Base-by-base conservation (phyloP, 148 eudicot species). In the Chenopodium album region DNA sequence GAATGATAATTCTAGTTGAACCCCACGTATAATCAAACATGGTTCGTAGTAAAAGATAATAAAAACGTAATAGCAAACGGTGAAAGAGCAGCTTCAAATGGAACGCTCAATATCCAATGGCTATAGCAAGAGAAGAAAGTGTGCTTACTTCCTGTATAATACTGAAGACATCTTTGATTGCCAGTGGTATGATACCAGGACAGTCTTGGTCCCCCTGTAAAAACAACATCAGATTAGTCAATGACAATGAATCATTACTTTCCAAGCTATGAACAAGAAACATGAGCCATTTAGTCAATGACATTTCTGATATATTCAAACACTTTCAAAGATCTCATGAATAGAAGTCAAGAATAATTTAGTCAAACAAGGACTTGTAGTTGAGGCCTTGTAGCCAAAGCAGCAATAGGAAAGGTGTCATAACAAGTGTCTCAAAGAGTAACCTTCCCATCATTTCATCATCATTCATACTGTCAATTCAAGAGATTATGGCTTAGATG, bases 161-260 rank as follows among this genome's bases (percentile, higher is more conserved):
- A 90, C 94, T 93, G 90, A 95, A 95, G 73, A 95, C 99, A 86
- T 95, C 99, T 86, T 93, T 95, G 87, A 95, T 95, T n/a, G 99
- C 99, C 88, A 95, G 82, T 46, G 99, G 98, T 84, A 95, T 93
- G 75, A 95, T 83, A 59, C 99, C 99, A 47, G 98, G 99, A 87
- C 86, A 88, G 83, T 60, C 80, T 81, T 95, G 98, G 90, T 95
- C 99, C 59, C 99, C 99, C 99, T 95, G 89, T 66, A 47, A 76
- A 78, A 29, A 81, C 17, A 78, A 83, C 14, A 31, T 17, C 31
- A 44, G 16, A 78, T 26, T 23, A 29, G 29, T 82, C 60, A 23
- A 46, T n/a, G 63, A 56, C 20, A 64, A 52, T 26, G n/a, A 9
- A 28, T 29, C 34, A 64, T 7, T 8, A 74, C 19, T 28, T 44